phyloP scores from a whole-genome alignment of 768 basidiomycete species.

The Pleurotus salmoneostramineus region DNA sequence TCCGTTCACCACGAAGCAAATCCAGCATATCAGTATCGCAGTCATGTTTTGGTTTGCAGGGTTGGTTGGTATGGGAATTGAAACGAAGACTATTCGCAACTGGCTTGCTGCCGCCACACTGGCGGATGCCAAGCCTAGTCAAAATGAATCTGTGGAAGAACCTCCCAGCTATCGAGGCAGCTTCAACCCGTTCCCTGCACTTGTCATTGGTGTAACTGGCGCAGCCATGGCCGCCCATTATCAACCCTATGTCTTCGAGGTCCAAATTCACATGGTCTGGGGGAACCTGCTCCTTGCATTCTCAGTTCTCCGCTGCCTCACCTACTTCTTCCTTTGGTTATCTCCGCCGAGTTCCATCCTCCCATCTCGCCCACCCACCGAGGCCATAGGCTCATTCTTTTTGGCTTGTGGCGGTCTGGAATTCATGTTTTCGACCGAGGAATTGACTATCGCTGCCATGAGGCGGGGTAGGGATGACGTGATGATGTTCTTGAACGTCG shows the following conservation, averaged over 20 bases:
- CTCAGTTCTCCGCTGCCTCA: slow-evolving; percentile 76
- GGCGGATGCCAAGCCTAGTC: slow-evolving; percentile 18
- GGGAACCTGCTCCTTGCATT: slow-evolving; percentile 81
- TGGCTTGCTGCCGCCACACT: slow-evolving; percentile 68
- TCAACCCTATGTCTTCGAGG: slow-evolving; percentile 91
- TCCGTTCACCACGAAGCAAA: slow-evolving; percentile 86
- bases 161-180: slow-evolving; percentile 71
- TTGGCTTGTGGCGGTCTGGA: slow-evolving; percentile 83
- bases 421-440: slow-evolving; percentile 90
- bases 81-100: slow-evolving; percentile 66
- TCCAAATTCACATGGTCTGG: slow-evolving; percentile 90
- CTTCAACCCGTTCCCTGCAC: slow-evolving; percentile 91
- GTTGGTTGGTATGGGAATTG: slow-evolving; percentile 81
- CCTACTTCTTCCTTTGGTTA: slow-evolving; percentile 94
- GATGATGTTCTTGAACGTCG: slow-evolving; percentile 86
- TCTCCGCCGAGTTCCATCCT: slow-evolving; percentile 78
- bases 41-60: slow-evolving; percentile 98
- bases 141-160: slow-evolving; percentile 48
- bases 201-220: slow-evolving; percentile 92
- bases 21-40: slow-evolving; percentile 94
- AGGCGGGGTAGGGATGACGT: slow-evolving; percentile 83
- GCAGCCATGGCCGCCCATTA: slow-evolving; percentile 91
- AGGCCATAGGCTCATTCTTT: slow-evolving; percentile 85
- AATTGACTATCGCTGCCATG: slow-evolving; percentile 89
- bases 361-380: slow-evolving; percentile 91